Evolutionary conservation across 2,329 filamentous ascomycete species (phyloP).

Genomic region (Pseudocercospora cruenta): DNA sequence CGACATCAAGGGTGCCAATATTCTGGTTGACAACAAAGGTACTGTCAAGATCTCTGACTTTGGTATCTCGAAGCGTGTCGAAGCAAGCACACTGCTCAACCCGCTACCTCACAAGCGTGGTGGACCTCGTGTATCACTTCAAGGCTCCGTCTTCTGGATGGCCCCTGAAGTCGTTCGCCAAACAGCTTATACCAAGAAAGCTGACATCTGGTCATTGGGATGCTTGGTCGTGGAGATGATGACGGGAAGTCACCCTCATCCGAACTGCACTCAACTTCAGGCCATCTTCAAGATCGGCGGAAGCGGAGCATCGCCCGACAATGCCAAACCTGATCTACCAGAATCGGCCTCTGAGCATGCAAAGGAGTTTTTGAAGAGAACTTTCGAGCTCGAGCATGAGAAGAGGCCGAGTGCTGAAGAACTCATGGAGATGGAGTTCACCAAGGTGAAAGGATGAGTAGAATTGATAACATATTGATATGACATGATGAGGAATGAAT

Average conservation of each 20-base stretch:
- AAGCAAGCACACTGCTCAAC: slow-evolving; percentile 79
- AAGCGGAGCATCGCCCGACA: slow-evolving; percentile 56
- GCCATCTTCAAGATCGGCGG: slow-evolving; percentile 96
- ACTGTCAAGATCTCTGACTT: slow-evolving; percentile 99
- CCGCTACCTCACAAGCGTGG: slow-evolving; percentile 52
- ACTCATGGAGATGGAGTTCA: slow-evolving; percentile 78
- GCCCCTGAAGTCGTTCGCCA: slow-evolving; percentile 97
- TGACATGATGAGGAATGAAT: slow-evolving; percentile 3
- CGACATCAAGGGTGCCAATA: slow-evolving; percentile 98
- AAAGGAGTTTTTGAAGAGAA: slow-evolving; percentile 78
- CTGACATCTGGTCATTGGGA: slow-evolving; percentile 97
- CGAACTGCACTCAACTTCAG: slow-evolving; percentile 94
- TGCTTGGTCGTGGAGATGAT: slow-evolving; percentile 99
- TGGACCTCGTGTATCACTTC: slow-evolving; percentile 73
- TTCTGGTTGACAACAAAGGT: slow-evolving; percentile 97
- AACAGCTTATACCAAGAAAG: slow-evolving; percentile 96
- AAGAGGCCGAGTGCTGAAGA: slow-evolving; percentile 90
- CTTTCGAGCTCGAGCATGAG: slow-evolving; percentile 95
- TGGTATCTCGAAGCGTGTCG: slow-evolving; percentile 96
- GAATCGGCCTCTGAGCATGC: slow-evolving; percentile 85
- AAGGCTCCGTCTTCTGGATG: slow-evolving; percentile 99
- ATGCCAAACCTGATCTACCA: slow-evolving; percentile 85
- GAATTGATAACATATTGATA: not conserved
- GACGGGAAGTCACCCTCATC: slow-evolving; percentile 93
- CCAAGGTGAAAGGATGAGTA: slow-evolving; percentile 28